Evolutionary conservation across 257 asterid species (phyloP), one percentile per base, ranked within the genome.

Genomic region (Capsicum pubescens): DNA sequence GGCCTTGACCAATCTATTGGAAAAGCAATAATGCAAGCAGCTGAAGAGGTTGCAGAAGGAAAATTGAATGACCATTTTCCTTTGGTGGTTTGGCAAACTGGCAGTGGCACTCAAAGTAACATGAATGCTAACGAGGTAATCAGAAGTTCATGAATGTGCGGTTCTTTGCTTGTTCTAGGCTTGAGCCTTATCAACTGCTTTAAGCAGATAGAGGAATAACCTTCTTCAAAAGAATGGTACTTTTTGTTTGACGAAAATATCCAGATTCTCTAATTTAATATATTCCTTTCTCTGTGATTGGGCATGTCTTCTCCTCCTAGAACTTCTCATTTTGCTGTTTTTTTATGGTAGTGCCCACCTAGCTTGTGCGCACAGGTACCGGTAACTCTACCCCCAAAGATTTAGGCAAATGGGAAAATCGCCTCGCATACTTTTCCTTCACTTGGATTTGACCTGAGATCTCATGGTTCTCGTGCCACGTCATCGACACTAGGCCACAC

Each of bases 111-210:
- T 80, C 99, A 97, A 89, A 97, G 98, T 86, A 97, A 97, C 90
- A 97, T 97, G 99, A 97, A 97, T 81, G 99, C 99, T 87, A 97
- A 97, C 81, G 98, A 97, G 98, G 99, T 97, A 82, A 69, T 79
- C 36, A 77, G 84, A 76, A 58, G 83, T 69, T 84, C 84, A 32
- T 59, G 80, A 76, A 68, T 71, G 32, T 44, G 74, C 76, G 57
- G 60, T 44, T 64, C 85, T 67, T 16, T 76, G 4, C 81, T 26
- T 74, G 12, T 74, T 74, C 46, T 72, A 72, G 36, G 44, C 13
- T 74, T 52, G 81, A 76, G 42, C 21, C 81, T 76, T 76, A 52
- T 76, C 52, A 76, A 52, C 11, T 76, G 21, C 61, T 52, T 74
- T 46, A n/a, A 74, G 46, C 81, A 13, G 8, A 46, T 52, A 1